Evolutionary conservation across 108 stramenopile species (phyloP).

Genomic region (Skeletonema tropicum): DNA sequence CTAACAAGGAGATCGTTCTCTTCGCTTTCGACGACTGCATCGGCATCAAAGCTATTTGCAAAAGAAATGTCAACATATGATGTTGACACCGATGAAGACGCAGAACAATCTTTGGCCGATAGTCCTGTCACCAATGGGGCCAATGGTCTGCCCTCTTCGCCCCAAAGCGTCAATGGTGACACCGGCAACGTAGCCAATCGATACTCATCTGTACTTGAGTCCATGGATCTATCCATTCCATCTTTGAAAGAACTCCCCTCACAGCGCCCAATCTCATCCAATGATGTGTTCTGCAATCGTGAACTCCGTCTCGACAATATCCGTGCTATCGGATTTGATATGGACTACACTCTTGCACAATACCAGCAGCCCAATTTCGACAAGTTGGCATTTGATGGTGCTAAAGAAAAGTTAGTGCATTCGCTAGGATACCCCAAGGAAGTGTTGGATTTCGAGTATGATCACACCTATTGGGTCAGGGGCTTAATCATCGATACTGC

Average conservation of each 20-base stretch:
- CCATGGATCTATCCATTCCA: slow-evolving; percentile 35
- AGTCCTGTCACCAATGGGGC: slow-evolving; percentile 10
- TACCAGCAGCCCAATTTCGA: slow-evolving; percentile 94
- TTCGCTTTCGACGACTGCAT: slow-evolving; percentile 7
- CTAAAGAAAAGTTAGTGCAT: slow-evolving; percentile 90
- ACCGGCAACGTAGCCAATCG: slow-evolving; percentile 5
- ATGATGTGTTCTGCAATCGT: slow-evolving; percentile 92
- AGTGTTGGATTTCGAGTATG: slow-evolving; percentile 87
- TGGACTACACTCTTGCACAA: slow-evolving; percentile 96
- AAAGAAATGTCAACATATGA: slow-evolving; percentile 33
- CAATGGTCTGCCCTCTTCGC: neutral
- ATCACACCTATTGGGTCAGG: slow-evolving; percentile 78
- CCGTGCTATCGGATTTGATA: slow-evolving; percentile 93
- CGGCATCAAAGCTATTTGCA: slow-evolving; percentile 8
- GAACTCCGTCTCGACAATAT: slow-evolving; percentile 86
- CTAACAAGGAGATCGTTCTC: neutral
- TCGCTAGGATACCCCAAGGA: slow-evolving; percentile 86
- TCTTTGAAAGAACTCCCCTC: slow-evolving; percentile 47
- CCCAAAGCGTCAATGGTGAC: slow-evolving; percentile 15
- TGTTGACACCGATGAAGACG: slow-evolving; percentile 27
- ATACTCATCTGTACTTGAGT: slow-evolving; percentile 25
- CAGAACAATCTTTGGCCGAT: slow-evolving; percentile 21
- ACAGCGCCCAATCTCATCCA: slow-evolving; percentile 53
- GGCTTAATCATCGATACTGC: slow-evolving; percentile 95
- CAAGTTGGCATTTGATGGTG: slow-evolving; percentile 92